phyloP scores from a whole-genome alignment of 1,284 basidiomycete genomes.

The Trametes hirsuta region DNA sequence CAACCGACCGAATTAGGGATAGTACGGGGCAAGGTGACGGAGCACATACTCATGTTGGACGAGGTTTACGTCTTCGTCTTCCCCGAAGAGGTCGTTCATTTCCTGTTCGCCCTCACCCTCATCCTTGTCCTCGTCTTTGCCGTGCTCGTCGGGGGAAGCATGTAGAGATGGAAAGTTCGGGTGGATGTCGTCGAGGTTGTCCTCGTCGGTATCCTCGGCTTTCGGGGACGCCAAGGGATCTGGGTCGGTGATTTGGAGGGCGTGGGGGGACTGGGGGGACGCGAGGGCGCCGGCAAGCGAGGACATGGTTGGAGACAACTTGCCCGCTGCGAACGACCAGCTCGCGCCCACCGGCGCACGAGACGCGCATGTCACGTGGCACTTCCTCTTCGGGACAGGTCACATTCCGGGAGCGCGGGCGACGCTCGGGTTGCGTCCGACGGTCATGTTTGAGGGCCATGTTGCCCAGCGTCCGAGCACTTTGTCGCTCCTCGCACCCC shows the following conservation, averaged over 20 bases:
- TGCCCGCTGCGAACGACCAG: too few relatives aligned
- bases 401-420: too few relatives aligned
- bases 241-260: not conserved
- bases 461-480: too few relatives aligned
- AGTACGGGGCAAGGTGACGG: not conserved
- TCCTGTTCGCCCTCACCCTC: conserved; percentile 56
- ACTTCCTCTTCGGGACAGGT: too few relatives aligned
- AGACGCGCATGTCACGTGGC: too few relatives aligned
- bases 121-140: conserved; percentile 39
- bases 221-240: conserved; percentile 13
- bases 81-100: conserved; percentile 80
- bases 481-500: too few relatives aligned
- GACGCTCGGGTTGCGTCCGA: too few relatives aligned
- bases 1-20: not conserved
- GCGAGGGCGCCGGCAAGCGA: conserved; percentile 46
- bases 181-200: conserved; percentile 23
- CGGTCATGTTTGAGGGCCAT: too few relatives aligned
- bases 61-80: conserved; percentile 64
- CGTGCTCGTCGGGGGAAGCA: not conserved
- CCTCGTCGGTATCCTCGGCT: conserved; percentile 7
- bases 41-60: conserved; percentile 40
- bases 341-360: too few relatives aligned
- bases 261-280: conserved; percentile 17
- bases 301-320: conserved; percentile 35
- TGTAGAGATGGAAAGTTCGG: conserved; percentile 16